A percentile compares a stretch with the other conserved stretches of the same genome.
Conservation (phyloP, 805 yeast species). For the Ogataea methanolica region DNA sequence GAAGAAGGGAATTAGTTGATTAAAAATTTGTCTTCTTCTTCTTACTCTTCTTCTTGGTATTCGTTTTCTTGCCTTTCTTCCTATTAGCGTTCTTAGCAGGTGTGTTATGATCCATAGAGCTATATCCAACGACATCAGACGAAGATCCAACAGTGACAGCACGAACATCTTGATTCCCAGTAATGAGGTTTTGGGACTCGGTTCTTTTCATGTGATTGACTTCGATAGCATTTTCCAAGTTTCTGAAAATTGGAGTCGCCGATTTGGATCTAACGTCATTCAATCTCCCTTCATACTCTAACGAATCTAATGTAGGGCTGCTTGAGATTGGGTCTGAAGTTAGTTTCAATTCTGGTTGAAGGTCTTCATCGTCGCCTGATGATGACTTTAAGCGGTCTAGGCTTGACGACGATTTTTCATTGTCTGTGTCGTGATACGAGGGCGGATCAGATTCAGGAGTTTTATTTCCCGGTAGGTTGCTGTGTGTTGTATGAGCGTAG, state of each 20-base stretch:
- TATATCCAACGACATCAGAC: too few species aligned
- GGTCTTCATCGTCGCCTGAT: too few species aligned
- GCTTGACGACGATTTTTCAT: too few species aligned
- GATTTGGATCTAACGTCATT: conserved; percentile 7
- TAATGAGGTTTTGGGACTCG: background rate
- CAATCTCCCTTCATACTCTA: conserved; percentile 17
- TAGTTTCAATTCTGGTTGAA: too few species aligned
- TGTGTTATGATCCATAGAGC: too few species aligned
- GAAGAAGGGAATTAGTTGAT: too few species aligned
- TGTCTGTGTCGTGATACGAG: conserved; percentile 14
- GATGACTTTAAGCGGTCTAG: too few species aligned
- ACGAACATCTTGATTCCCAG: background rate
- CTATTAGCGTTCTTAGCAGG: too few species aligned
- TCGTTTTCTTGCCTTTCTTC: too few species aligned
- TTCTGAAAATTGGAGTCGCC: conserved; percentile 5
- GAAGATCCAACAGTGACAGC: too few species aligned
- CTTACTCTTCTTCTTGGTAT: background rate
- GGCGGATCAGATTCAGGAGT: conserved; percentile 28
- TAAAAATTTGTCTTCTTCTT: background rate
- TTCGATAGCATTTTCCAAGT: conserved; percentile 2
- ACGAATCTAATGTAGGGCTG: conserved; percentile 6
- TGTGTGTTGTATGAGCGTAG: background rate
- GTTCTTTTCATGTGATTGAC: background rate
- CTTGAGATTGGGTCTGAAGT: too few species aligned
- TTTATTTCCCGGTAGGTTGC: background rate